Conservation (phyloP, 371 early-diverging fungal genomes). For the Parasitella parasitica region DNA sequence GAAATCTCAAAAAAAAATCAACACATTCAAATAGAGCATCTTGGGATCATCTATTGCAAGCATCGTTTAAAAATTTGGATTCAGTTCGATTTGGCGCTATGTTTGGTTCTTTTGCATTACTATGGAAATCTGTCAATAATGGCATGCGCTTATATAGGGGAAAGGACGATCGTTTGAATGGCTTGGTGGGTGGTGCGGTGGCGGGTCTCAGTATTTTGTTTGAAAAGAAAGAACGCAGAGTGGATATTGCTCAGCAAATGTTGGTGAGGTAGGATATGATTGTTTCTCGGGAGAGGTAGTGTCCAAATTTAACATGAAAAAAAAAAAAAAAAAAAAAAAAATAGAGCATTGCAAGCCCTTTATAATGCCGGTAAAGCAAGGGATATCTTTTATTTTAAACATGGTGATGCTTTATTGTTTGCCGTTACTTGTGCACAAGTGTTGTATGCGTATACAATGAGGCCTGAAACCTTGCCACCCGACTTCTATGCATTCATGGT, state of each 20-base stretch:
- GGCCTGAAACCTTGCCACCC: slow-evolving; percentile 64
- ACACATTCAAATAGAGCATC: slow-evolving; percentile 44
- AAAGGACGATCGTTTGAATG: slow-evolving; percentile 63
- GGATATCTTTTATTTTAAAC: slow-evolving; percentile 61
- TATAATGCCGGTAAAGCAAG: slow-evolving; percentile 64
- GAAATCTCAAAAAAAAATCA: background rate
- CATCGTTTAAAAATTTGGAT: slow-evolving; percentile 53
- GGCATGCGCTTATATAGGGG: slow-evolving; percentile 55
- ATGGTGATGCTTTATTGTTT: slow-evolving; percentile 67
- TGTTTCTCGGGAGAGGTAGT: background rate
- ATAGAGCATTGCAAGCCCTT: slow-evolving; percentile 57
- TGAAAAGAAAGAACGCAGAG: slow-evolving; percentile 60
- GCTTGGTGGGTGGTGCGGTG: slow-evolving; percentile 58
- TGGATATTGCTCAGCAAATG: slow-evolving; percentile 66
- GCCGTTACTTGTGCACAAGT: slow-evolving; percentile 60
- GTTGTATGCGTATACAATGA: slow-evolving; percentile 68
- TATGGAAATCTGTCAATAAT: slow-evolving; percentile 77
- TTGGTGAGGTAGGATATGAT: slow-evolving; percentile 44
- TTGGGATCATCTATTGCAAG: slow-evolving; percentile 35
- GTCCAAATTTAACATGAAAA: no score
- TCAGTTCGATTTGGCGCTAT: slow-evolving; percentile 67
- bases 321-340: no score
- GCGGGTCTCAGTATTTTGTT: slow-evolving; percentile 60
- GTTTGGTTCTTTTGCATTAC: slow-evolving; percentile 72
- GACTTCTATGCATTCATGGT: slow-evolving; percentile 68